Base-by-base conservation (phyloP, 176 grass and related monocot genomes). In the Bromus sterilis region DNA sequence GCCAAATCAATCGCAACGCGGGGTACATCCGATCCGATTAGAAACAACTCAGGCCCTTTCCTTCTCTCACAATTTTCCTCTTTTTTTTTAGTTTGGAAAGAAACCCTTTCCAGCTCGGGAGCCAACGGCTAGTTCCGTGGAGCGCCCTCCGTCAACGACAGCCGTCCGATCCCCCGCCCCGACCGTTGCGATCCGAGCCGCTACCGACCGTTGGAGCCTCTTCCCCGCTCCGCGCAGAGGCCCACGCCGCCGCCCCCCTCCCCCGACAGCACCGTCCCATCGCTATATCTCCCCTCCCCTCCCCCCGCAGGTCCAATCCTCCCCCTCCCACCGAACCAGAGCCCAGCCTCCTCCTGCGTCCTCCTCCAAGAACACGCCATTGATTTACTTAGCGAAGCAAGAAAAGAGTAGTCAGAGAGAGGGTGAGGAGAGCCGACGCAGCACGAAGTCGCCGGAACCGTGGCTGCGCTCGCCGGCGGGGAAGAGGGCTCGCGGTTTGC, bases 171-270 rank as follows among this genome's bases (percentile, higher is more conserved):
- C 46, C 65, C 59, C 71, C 37, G 33, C 48, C 13, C 74, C 14
- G 91, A 91, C 94, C 94, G 94, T 97, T 97, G 78, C 32, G 61
- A 74, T 90, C 67, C 80, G 61, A 64, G 84, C 75, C 49, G 78
- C 80, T 89, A 31, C 89, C 86, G 86, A 97, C 89, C 91, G 90
- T 92, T 91, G 86, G 76, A 83, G 84, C 75, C 69, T 4, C 36
- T 4, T 8, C 66, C 76, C 63, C 80, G 32, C 79, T 78, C 78
- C 83, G 30, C 63, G 33, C 75, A 83, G 39, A 75, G 58, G 8
- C 59, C 28, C 11, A 60, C 66, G 31, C 41, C 56, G 76, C 76
- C 76, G 41, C 7, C 41, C 43, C 23, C 7, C 41, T 34, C 23
- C 11, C 61, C 73, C 66, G 30, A 59, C 85, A 61, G 35, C 76